A percentile compares a stretch with the other conserved stretches of the same genome.
Evolutionary conservation across 208 protist genomes (phyloP).

Genomic region (Trichomonas tenax): DNA sequence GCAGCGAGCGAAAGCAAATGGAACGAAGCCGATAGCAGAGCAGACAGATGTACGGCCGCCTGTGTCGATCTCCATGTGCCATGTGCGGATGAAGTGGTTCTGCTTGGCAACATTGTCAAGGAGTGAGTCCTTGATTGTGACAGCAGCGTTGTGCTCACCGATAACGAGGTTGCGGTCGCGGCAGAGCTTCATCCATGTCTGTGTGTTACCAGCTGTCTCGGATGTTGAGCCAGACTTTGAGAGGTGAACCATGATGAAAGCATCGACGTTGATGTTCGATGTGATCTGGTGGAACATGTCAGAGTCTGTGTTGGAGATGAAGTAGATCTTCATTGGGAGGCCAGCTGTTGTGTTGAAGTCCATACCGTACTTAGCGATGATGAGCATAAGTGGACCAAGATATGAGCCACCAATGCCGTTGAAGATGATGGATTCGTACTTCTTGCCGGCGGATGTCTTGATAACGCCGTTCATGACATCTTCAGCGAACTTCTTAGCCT

Average conservation of each 20-base stretch:
- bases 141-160: background rate
- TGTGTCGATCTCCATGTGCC: constrained; percentile 18
- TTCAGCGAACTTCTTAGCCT: background rate
- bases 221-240: background rate
- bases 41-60: constrained; percentile 11
- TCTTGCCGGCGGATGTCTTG: background rate
- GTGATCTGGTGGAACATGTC: background rate
- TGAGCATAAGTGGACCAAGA: background rate
- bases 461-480: background rate
- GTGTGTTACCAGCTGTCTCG: constrained; percentile 16
- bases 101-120: background rate
- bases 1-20: background rate
- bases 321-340: constrained; percentile 20
- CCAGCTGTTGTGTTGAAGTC: constrained; percentile 4
- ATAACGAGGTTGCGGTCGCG: background rate
- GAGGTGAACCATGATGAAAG: constrained; percentile 3
- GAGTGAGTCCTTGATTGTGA: background rate
- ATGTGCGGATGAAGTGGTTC: background rate
- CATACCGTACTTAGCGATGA: background rate
- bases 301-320: constrained; percentile 1
- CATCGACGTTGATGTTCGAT: background rate
- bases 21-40: background rate
- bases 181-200: background rate
- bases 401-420: constrained; percentile 14
- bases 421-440: constrained; percentile 3